phyloP scores from a whole-genome alignment of 2,329 filamentous ascomycete species.

The Tolypocladium inflatum region DNA sequence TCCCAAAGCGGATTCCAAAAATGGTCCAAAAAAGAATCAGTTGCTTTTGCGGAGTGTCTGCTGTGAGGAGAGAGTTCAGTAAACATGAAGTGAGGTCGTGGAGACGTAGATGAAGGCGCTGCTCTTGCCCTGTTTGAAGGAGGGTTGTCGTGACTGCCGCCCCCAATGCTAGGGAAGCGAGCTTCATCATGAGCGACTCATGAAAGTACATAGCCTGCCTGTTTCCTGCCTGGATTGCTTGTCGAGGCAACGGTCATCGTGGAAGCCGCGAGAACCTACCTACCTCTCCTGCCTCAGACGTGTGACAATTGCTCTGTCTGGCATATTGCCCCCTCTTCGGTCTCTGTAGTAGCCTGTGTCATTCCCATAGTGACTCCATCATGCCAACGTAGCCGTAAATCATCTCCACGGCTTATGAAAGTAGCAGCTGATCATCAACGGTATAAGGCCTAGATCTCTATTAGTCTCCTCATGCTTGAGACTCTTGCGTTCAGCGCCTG shows the following conservation, averaged over 20 bases:
- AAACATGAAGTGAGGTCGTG: background rate
- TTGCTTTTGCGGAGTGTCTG: background rate
- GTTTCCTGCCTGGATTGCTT: background rate
- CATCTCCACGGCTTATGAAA: background rate
- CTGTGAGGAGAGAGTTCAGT: background rate
- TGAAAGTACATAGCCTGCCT: background rate
- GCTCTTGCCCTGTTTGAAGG: background rate
- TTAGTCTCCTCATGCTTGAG: too few species aligned
- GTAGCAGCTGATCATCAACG: background rate
- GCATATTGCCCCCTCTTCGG: too few species aligned
- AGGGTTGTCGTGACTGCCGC: background rate
- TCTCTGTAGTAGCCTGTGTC: background rate
- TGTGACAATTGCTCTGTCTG: background rate
- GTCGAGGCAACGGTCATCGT: background rate
- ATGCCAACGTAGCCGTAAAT: too few species aligned
- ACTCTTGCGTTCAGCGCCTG: background rate
- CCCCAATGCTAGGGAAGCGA: background rate
- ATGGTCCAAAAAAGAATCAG: conserved; percentile 6
- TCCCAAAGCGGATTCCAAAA: conserved; percentile 14
- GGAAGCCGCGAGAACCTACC: background rate
- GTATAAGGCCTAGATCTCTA: background rate
- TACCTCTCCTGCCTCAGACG: background rate
- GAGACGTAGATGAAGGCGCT: background rate
- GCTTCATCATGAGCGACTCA: background rate
- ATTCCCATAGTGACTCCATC: background rate